These are phyloP conservation scores for Acanthochlamys bracteata DNA, from an alignment of 106 monocot species.

Conservation along the genomic window DNA sequence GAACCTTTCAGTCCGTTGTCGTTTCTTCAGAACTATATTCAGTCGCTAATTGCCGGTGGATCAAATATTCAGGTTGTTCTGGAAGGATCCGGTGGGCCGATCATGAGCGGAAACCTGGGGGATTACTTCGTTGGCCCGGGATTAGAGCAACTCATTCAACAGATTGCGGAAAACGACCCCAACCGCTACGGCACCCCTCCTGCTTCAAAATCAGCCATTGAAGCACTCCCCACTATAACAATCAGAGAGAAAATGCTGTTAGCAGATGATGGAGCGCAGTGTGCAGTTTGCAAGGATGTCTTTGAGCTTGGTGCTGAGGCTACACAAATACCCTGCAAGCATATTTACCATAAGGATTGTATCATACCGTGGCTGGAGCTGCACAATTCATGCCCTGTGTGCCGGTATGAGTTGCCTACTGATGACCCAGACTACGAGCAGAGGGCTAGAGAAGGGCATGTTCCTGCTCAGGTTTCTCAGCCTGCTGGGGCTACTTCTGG, in stretches of 20 bases:
- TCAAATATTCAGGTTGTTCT: conserved; percentile 78
- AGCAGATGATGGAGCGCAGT: conserved; percentile 58
- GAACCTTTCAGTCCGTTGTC: conserved; percentile 29
- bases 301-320: conserved; percentile 61
- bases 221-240: conserved; percentile 39
- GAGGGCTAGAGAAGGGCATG: background rate
- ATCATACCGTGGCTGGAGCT: conserved; percentile 85
- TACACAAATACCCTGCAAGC: conserved; percentile 88
- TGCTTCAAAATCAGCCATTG: conserved; percentile 58
- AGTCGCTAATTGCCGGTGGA: conserved; percentile 29
- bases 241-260: conserved; percentile 31
- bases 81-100: conserved; percentile 22
- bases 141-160: conserved; percentile 80
- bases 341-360: conserved; percentile 80
- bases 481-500: conserved; percentile 7
- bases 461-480: background rate
- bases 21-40: conserved; percentile 42
- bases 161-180: conserved; percentile 85
- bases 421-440: conserved; percentile 82
- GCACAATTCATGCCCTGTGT: conserved; percentile 89
- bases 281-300: conserved; percentile 85
- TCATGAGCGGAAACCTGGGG: conserved; percentile 36
- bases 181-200: conserved; percentile 90
- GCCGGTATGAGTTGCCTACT: conserved; percentile 70
- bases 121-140: conserved; percentile 61